phyloP scores from a whole-genome alignment of 2,329 filamentous ascomycete genomes.

The Didymella lethalis region DNA sequence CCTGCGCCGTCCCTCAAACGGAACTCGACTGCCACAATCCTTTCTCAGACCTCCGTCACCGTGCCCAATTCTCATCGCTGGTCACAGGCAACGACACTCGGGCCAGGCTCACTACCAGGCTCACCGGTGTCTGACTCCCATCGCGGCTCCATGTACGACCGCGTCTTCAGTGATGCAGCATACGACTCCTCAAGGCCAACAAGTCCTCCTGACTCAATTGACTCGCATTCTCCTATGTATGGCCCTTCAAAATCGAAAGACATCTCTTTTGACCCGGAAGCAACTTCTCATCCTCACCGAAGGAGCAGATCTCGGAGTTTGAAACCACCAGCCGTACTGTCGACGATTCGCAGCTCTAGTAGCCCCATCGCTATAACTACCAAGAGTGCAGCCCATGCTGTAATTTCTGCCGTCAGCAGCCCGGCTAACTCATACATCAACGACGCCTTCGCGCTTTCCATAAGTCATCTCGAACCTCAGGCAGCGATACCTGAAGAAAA shows the following conservation, averaged over 20 bases:
- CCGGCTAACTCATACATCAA: conserved; percentile 44
- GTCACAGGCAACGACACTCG: conserved; percentile 70
- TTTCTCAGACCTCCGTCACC: conserved; percentile 69
- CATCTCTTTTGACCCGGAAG: conserved; percentile 28
- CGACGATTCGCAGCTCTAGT: conserved; percentile 43
- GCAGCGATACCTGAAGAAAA: conserved; percentile 49
- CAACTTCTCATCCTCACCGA: conserved; percentile 25
- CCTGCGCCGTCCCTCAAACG: conserved; percentile 53
- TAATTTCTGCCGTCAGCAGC: conserved; percentile 45
- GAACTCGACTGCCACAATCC: conserved; percentile 63
- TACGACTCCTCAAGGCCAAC: conserved; percentile 76
- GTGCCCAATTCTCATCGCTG: conserved; percentile 66
- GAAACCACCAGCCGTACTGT: conserved; percentile 40
- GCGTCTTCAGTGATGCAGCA: conserved; percentile 64
- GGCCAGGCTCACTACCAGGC: conserved; percentile 76
- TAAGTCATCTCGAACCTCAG: conserved; percentile 31
- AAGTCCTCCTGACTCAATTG: conserved; percentile 77
- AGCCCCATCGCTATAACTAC: conserved; percentile 43
- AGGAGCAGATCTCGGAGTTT: conserved; percentile 39
- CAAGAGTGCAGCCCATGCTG: conserved; percentile 47
- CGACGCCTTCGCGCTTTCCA: conserved; percentile 41
- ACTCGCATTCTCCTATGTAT: conserved; percentile 66
- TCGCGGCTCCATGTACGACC: conserved; percentile 81
- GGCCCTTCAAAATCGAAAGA: conserved; percentile 49
- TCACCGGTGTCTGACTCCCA: conserved; percentile 78